These are phyloP conservation scores for Thuidium tamariscinum DNA, from an alignment of 225 moss, liverwort and hornwort species.

Conservation along the genomic window DNA sequence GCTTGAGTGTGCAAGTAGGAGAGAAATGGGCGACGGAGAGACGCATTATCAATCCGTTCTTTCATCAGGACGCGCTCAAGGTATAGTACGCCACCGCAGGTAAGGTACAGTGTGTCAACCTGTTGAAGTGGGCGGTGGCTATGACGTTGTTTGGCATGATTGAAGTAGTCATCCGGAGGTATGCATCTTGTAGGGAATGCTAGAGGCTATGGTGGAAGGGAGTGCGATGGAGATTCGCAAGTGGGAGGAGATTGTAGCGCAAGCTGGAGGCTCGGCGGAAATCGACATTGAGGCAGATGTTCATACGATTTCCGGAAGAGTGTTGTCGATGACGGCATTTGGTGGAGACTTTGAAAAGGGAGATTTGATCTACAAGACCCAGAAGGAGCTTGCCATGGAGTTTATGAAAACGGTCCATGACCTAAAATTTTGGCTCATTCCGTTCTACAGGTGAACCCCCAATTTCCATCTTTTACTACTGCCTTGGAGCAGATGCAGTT, in stretches of 20 bases:
- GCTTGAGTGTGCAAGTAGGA: neutral
- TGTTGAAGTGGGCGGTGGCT: neutral
- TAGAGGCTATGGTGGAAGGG: neutral
- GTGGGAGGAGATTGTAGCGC: neutral
- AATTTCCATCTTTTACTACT: neutral
- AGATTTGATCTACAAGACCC: neutral
- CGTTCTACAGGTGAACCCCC: neutral
- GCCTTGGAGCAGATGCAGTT: neutral
- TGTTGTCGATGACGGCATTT: neutral
- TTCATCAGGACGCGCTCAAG: neutral
- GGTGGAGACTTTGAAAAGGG: neutral
- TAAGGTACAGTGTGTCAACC: neutral
- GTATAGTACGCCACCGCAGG: neutral
- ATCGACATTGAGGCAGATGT: neutral
- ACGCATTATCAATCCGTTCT: neutral
- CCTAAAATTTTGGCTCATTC: neutral
- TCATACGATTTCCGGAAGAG: neutral
- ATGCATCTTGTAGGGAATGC: neutral
- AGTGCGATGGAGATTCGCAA: neutral
- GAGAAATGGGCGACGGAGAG: neutral
- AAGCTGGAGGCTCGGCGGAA: neutral
- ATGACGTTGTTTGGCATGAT: neutral
- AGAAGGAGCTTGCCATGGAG: neutral
- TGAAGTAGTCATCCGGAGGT: neutral
- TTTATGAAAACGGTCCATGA: neutral